Base-by-base conservation (phyloP, 2,329 filamentous ascomycete species). In the Pseudocercospora vitis region DNA sequence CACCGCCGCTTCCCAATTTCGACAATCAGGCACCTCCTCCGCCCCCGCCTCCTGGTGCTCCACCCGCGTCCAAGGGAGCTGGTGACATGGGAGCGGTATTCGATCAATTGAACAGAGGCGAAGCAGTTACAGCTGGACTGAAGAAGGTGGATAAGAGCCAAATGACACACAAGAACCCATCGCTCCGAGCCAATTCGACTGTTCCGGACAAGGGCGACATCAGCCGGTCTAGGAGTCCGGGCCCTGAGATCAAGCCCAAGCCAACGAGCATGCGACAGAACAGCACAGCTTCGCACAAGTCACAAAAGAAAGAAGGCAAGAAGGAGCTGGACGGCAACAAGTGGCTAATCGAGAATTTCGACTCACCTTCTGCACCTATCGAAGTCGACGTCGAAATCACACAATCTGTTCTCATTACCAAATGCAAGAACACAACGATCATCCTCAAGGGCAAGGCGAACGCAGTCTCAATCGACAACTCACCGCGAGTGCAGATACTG, bases 151-250 rank as follows among this genome's bases (percentile, higher is more conserved):
- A 96, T 75, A 87, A 86, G 69, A 94, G 88, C 50, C 81, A 97
- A 72, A 96, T 96, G 92, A 99, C 94, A 56, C 94, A 99, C 76
- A 97, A 97, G 78, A 99, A 99, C 74, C 94, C 94, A 11, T 83
- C 85, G 7, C 78, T 99, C 53, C 86, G 94, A 58, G 82, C 88
- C 19, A 78, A 78, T 56, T 87, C 88, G 9, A 81, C 83, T 1
- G 89, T 92, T 2, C 79, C 88, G 1, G 78, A 78, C 53, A 79
- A 78, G 55, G 76, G 77, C 33, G 78, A 79, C 5, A 68, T 76
- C 31, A 66, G 68, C 19, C 81, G 89, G 45, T 84, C 82, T 52
- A 95, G 94, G 80, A 95, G 89, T 60, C 91, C 91, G 1, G 88
- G 89, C 14, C 94, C 94, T 1, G 88, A 85, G 62, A 92, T 90